These are phyloP conservation scores for Colletotrichum orchidophilum DNA, from an alignment of 2,329 filamentous ascomycete species.

Conservation along the genomic window DNA sequence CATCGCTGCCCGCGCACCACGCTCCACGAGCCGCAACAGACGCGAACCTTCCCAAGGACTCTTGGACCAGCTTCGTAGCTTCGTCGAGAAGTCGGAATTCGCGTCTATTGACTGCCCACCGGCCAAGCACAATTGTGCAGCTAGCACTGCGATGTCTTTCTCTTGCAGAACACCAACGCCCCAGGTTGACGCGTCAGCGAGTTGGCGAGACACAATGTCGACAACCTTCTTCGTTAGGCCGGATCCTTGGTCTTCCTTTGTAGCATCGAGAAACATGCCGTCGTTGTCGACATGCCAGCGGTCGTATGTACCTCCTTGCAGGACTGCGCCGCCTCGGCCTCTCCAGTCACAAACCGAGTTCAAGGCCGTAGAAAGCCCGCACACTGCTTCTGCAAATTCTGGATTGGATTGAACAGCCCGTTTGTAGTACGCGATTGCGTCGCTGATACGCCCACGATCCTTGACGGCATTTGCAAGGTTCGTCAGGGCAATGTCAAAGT, in stretches of 20 bases:
- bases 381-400: conserved; percentile 96
- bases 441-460: conserved; percentile 89
- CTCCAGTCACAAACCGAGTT: conserved; percentile 98
- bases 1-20: conserved; percentile 78
- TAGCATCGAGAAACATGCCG: conserved; percentile 83
- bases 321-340: conserved; percentile 84
- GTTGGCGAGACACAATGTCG: conserved; percentile 88
- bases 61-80: conserved; percentile 71
- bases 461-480: conserved; percentile 98
- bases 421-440: conserved; percentile 92
- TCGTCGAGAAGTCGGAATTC: conserved; percentile 48
- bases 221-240: conserved; percentile 93
- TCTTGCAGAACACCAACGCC: conserved; percentile 76
- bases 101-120: conserved; percentile 45
- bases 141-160: conserved; percentile 60
- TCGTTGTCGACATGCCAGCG: conserved; percentile 92
- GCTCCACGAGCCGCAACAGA: conserved; percentile 83
- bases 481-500: conserved; percentile 95
- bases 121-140: conserved; percentile 54
- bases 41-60: conserved; percentile 89
- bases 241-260: conserved; percentile 65
- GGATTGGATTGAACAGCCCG: conserved; percentile 92
- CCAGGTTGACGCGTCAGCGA: conserved; percentile 87
- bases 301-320: conserved; percentile 79
- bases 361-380: conserved; percentile 90